Conservation (phyloP, 768 basidiomycete genomes). For the Termitomyces sp. region DNA sequence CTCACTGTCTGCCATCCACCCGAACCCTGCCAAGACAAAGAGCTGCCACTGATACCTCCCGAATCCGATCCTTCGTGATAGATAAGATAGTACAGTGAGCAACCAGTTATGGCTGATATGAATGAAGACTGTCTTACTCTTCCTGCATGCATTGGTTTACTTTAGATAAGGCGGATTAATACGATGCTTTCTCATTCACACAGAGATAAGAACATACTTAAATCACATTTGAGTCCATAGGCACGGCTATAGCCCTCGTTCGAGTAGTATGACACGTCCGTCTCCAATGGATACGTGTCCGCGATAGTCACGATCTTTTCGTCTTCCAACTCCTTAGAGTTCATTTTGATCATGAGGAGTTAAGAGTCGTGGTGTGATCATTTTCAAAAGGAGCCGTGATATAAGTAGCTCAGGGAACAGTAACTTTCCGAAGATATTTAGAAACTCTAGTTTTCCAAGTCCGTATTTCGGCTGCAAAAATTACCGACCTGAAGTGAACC, state of each 20-base stretch:
- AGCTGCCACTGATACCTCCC: slow-evolving; percentile 48
- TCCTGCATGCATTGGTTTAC: slow-evolving; percentile 44
- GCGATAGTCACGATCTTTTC: no score
- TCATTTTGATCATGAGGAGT: no score
- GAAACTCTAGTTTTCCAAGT: no score
- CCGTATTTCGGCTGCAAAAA: no score
- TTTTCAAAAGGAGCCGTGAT: no score
- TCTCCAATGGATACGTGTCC: no score
- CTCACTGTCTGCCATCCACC: slow-evolving; percentile 48
- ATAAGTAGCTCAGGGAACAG: no score
- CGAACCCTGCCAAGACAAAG: slow-evolving; percentile 41
- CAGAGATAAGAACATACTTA: slow-evolving; percentile 8
- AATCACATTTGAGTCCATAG: slow-evolving; percentile 18
- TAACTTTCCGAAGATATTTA: no score
- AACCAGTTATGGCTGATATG: neutral
- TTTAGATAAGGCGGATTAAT: slow-evolving; percentile 7
- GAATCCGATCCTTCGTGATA: slow-evolving; percentile 37
- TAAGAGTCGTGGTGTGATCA: no score
- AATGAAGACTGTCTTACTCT: slow-evolving; percentile 26
- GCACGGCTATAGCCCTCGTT: slow-evolving; percentile 11
- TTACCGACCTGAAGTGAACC: no score
- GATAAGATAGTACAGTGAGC: neutral
- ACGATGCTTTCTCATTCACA: no score
- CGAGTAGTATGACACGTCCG: neutral
- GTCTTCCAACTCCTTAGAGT: no score